A percentile compares a stretch with the other conserved stretches of the same genome.
Evolutionary conservation across 495 filamentous ascomycete species (phyloP).

Genomic region (Penicillium soppii): DNA sequence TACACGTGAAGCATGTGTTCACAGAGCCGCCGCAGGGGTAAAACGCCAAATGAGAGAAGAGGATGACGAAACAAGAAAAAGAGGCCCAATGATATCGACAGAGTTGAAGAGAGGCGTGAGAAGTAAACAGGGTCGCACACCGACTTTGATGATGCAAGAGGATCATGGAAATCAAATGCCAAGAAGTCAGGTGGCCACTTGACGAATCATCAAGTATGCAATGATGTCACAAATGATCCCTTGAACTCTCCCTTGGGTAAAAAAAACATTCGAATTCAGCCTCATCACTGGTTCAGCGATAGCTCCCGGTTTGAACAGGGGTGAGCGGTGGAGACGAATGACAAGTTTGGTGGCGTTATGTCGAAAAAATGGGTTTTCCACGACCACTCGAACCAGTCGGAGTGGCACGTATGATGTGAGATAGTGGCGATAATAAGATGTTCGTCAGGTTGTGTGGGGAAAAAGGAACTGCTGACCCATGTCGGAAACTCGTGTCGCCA

Average conservation of each 20-base stretch:
- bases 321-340: conserved; percentile 13
- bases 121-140: conserved; percentile 4
- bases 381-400: conserved; percentile 27
- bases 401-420: conserved; percentile 13
- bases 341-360: conserved; percentile 13
- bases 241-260: conserved; percentile 15
- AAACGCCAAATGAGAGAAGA: conserved; percentile 17
- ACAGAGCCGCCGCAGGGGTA: conserved; percentile 18
- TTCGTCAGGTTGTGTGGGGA: neutral
- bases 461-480: conserved; percentile 10
- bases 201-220: conserved; percentile 22
- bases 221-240: conserved; percentile 32
- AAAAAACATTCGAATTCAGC: conserved; percentile 15
- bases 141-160: conserved; percentile 9
- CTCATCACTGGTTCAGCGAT: conserved; percentile 6
- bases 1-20: conserved; percentile 20
- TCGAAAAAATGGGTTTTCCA: neutral
- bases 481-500: neutral
- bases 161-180: conserved; percentile 20
- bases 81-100: conserved; percentile 14
- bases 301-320: conserved; percentile 6
- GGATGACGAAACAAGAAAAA: conserved; percentile 4
- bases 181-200: conserved; percentile 25
- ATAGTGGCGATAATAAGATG: conserved; percentile 15
- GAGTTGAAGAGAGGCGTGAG: conserved; percentile 8